Base-by-base conservation (phyloP, 2,329 filamentous ascomycete species). In the Fusarium sp. region DNA sequence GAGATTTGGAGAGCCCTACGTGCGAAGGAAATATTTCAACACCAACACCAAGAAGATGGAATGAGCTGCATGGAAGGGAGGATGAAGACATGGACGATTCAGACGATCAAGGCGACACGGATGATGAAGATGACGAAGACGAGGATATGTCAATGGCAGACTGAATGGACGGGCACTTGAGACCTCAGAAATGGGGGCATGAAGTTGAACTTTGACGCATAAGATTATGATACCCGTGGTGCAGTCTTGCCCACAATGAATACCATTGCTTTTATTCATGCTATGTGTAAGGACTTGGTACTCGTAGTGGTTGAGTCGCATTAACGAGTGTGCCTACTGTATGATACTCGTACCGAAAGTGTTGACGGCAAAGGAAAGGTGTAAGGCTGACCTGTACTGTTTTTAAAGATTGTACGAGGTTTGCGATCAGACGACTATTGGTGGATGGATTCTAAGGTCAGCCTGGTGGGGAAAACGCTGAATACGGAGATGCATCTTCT, bases 11-110 rank as follows among this genome's bases (percentile, higher is more conserved):
- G 29, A 63, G 63, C 41, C 55, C 37, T 33, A 53, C 48, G 24
- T 43, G 56, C 7, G 70, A 68, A 28, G 68, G 53, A 23, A 56
- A 54, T 18, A 43, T 80, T 37, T 81, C 80, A 8, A 79, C 71
- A 15, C 77, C 78, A 3, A 82, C 80, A 11, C 80, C 79, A 8
- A 62, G 53, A 7, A 73, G 68, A 28, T 82, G 80, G 80, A 72
- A 75, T 8, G 79, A 80, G 18, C 57, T 81, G 18, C 66, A 71
- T 8, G 73, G 65, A 18, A 71, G 67, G 12, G 72, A 66, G 3
- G 71, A 67, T 7, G 73, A 76, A 10, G 71, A 74, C 5, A 71
- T 69, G 43, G 73, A 74, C 9, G 68, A 74, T 4, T 72, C 74
- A n/a, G 69, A 72, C n/a, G 74, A 78, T 13, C 61, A 60, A 6